Evolutionary conservation across 108 stramenopile genomes (phyloP).

Genomic region (Pseudonitzschia delicatissima): DNA sequence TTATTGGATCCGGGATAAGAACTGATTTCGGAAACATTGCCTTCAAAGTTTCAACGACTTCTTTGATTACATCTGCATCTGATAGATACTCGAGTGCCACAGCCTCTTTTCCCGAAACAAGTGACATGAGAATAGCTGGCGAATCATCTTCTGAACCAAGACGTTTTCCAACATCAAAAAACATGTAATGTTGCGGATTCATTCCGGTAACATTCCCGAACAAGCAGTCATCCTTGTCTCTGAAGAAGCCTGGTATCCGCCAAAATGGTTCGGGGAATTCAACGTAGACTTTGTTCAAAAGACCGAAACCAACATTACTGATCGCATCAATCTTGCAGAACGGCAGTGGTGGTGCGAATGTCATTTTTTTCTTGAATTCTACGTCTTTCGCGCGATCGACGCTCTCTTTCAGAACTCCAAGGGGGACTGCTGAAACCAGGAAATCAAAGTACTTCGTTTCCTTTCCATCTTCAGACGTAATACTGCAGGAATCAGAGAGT

Average conservation of each 20-base stretch:
- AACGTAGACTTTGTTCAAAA: slow-evolving; percentile 67
- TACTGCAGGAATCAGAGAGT: slow-evolving; percentile 57
- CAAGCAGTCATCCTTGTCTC: slow-evolving; percentile 19
- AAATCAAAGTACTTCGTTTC: slow-evolving; percentile 47
- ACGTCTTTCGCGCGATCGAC: background rate
- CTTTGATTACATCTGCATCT: slow-evolving; percentile 34
- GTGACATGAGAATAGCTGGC: slow-evolving; percentile 53
- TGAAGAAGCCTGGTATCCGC: slow-evolving; percentile 30
- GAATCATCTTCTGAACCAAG: slow-evolving; percentile 23
- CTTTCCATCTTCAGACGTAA: slow-evolving; percentile 35
- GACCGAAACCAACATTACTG: slow-evolving; percentile 64
- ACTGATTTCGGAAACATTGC: slow-evolving; percentile 30
- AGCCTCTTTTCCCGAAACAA: slow-evolving; percentile 58
- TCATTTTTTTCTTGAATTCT: slow-evolving; percentile 8
- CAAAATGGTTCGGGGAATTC: slow-evolving; percentile 51
- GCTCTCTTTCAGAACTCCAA: slow-evolving; percentile 78
- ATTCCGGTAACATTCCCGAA: slow-evolving; percentile 60
- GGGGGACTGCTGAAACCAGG: slow-evolving; percentile 67
- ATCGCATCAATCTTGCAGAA: slow-evolving; percentile 70
- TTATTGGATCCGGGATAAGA: slow-evolving; percentile 39
- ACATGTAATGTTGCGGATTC: slow-evolving; percentile 67
- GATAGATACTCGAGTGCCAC: slow-evolving; percentile 39
- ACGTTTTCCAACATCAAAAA: slow-evolving; percentile 49
- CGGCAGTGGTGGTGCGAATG: slow-evolving; percentile 69
- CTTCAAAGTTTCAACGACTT: slow-evolving; percentile 41